Base-by-base conservation (phyloP, 2,329 filamentous ascomycete species). In the Xylariaceae sp. region DNA sequence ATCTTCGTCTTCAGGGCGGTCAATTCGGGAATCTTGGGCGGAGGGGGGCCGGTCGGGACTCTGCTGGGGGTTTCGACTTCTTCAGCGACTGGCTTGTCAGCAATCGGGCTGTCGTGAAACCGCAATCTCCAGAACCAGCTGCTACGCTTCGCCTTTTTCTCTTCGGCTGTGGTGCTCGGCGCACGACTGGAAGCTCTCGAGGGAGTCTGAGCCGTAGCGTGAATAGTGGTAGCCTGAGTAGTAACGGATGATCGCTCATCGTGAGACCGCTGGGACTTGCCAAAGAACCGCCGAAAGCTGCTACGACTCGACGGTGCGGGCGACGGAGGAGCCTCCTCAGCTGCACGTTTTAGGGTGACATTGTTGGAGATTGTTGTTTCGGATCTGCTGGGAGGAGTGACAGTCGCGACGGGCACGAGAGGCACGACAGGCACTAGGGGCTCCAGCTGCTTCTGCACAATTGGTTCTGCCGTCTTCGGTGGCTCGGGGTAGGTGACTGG, bases 11-110 rank as follows among this genome's bases (percentile, higher is more conserved):
- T 77, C 57, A 84, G 74, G 53, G 79, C 76, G 66, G 73, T 76
- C 53, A 85, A 74, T 68, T 85, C 82, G 17, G 83, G 83, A 54
- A 86, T 85, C 81, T 81, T 84, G 23, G 83, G 83, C 44, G 83
- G 81, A 58, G 82, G 83, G 7, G 82, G 82, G 9, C 79, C 80
- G 42, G 70, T 63, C 4, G 75, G 71, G 62, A 77, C 78, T 67
- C 74, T 30, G 47, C 17, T 72, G 23, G 64, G 66, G 45, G 51
- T 13, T 55, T 79, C 74, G 58, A 77, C 74, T 51, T 77, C 64
- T 59, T 78, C 69, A 67, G 77, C 80, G 51, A 75, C 68, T 47
- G 80, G 71, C 64, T 76, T 79, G 65, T 72, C 69, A 11, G 56
- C 54, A 49, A 51, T 47, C 54, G 74, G 71, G 56, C 69, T 63